Evolutionary conservation across 1,139 yeast species (phyloP).

Genomic region (Yamadazyma diddensiae): DNA sequence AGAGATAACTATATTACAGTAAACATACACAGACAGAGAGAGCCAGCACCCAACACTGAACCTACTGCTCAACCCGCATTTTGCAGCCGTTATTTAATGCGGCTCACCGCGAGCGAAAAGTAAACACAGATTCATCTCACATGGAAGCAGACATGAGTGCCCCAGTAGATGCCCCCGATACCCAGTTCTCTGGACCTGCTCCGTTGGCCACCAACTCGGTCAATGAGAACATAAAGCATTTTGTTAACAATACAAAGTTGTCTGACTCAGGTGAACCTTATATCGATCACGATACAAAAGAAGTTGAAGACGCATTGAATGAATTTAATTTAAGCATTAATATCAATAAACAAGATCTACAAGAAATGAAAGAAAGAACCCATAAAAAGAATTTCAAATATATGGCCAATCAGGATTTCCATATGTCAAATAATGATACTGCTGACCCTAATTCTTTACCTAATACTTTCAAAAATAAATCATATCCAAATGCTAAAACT

Average conservation of each 20-base stretch:
- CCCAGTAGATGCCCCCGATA: too few relatives aligned
- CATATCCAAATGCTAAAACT: constrained; percentile 46
- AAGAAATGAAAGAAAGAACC: constrained; percentile 5
- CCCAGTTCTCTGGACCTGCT: too few relatives aligned
- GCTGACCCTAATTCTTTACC: constrained; percentile 30
- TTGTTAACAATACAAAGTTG: constrained; percentile 12
- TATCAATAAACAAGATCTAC: constrained; percentile 1
- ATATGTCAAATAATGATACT: constrained; percentile 15
- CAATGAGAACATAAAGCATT: constrained; percentile 11
- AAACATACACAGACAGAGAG: too few relatives aligned
- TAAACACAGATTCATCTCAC: too few relatives aligned
- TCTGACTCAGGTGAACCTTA: constrained; percentile 7
- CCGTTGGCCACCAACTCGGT: constrained; percentile 9
- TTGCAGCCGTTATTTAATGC: too few relatives aligned
- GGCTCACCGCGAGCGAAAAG: too few relatives aligned
- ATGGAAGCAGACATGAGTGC: too few relatives aligned
- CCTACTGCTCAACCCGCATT: too few relatives aligned
- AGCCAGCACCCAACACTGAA: too few relatives aligned
- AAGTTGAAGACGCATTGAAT: constrained; percentile 8
- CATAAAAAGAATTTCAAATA: constrained; percentile 37
- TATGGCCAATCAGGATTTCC: constrained; percentile 33
- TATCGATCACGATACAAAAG: constrained; percentile 1
- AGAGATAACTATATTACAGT: too few relatives aligned
- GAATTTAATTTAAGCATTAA: constrained; percentile 13
- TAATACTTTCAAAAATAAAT: constrained; percentile 45